Percentiles rank a stretch among this genome's conserved stretches.
Evolutionary conservation across 768 basidiomycete genomes (phyloP).

Genomic region (Lactarius tabidus): DNA sequence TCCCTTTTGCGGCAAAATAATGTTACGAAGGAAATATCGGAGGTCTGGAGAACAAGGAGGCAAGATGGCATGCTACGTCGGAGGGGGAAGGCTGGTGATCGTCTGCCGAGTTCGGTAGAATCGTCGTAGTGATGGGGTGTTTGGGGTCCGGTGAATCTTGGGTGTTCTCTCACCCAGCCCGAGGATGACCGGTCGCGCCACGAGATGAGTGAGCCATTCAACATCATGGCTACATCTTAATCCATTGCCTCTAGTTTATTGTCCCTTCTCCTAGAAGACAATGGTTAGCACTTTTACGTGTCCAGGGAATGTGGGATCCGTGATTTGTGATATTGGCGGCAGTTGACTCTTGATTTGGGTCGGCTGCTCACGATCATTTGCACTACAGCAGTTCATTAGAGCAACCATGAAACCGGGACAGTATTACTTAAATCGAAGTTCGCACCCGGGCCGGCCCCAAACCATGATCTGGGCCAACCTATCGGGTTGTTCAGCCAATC

Average conservation of each 20-base stretch:
- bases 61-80: neutral
- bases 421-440: neutral
- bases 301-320: neutral
- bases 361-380: neutral
- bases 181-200: slow-evolving; percentile 5
- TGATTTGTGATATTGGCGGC: neutral
- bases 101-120: neutral
- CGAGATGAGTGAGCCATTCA: neutral
- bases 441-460: neutral
- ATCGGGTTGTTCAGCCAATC: neutral
- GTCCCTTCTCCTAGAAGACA: neutral
- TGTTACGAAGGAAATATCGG: neutral
- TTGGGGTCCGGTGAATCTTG: slow-evolving; percentile 7
- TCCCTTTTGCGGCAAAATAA: slow-evolving; percentile 7
- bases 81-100: neutral
- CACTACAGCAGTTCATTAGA: neutral
- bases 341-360: neutral
- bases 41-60: neutral
- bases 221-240: neutral
- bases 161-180: slow-evolving; percentile 16
- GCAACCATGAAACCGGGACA: neutral
- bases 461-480: neutral
- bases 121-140: neutral
- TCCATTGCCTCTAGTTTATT: no score
- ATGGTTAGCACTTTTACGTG: neutral